phyloP scores from a whole-genome alignment of 441 rosid genomes.

The Pelargonium citronellum region DNA sequence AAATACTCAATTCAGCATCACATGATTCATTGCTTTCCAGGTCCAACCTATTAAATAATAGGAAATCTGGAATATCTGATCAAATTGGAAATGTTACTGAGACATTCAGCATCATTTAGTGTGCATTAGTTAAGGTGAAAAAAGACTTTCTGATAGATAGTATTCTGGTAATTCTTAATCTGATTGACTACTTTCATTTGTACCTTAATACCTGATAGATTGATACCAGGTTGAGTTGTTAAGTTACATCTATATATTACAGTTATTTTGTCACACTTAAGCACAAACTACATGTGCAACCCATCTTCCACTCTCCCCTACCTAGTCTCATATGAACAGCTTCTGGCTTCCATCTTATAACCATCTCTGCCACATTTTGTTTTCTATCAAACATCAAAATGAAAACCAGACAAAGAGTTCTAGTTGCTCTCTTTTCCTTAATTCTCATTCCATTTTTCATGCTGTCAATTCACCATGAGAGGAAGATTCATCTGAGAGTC shows the following conservation, averaged over 20 bases:
- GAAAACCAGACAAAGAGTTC: constrained; percentile 24
- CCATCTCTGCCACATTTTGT: constrained; percentile 18
- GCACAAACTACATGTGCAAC: constrained; percentile 14
- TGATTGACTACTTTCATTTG: too few species aligned
- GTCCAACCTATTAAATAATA: constrained; percentile 27
- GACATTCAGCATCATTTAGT: neutral
- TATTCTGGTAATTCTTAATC: too few species aligned
- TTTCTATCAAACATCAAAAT: constrained; percentile 19
- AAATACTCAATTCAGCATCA: constrained; percentile 36
- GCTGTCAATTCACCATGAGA: constrained; percentile 23
- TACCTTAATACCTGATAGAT: too few species aligned
- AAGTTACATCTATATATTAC: constrained; percentile 17
- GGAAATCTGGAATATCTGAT: constrained; percentile 2
- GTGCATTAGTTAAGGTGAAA: neutral
- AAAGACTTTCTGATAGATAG: constrained; percentile 5
- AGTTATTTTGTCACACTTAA: constrained; percentile 3
- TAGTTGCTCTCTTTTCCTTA: constrained; percentile 28
- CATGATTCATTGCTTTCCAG: constrained; percentile 46
- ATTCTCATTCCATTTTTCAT: constrained; percentile 29
- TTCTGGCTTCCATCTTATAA: constrained; percentile 14
- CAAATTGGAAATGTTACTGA: constrained; percentile 7
- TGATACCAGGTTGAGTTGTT: neutral
- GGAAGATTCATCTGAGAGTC: constrained; percentile 19
- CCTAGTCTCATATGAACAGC: too few species aligned
- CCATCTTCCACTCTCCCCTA: neutral